Evolutionary conservation across 1,284 basidiomycete species (phyloP).

Genomic region (Ustilago tritici): DNA sequence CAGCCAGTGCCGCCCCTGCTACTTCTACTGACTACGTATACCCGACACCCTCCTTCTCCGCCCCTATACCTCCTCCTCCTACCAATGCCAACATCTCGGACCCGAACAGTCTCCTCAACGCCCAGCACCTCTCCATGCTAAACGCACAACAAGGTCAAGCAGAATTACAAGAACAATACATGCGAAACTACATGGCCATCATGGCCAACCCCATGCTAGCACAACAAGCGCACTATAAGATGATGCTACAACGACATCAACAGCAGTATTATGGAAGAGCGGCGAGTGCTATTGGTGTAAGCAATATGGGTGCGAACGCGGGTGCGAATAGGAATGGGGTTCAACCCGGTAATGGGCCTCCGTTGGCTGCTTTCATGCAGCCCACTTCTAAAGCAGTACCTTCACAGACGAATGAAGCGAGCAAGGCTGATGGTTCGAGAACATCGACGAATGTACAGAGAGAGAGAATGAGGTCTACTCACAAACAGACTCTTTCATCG

Average conservation of each 20-base stretch:
- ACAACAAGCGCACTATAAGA: conserved; percentile 49
- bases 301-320: conserved; percentile 17
- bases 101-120: conserved; percentile 13
- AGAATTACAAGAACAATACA: conserved; percentile 51
- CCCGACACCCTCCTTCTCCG: background rate
- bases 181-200: conserved; percentile 57
- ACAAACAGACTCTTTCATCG: conserved; percentile 19
- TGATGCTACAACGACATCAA: conserved; percentile 48
- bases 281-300: conserved; percentile 31
- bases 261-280: conserved; percentile 45
- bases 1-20: conserved; percentile 18
- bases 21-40: background rate
- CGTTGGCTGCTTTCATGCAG: conserved; percentile 49
- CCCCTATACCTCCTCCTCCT: background rate
- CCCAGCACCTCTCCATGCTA: conserved; percentile 41
- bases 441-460: background rate
- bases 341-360: conserved; percentile 16
- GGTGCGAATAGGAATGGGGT: conserved; percentile 33
- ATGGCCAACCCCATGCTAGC: conserved; percentile 48
- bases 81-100: conserved; percentile 3
- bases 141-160: conserved; percentile 39
- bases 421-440: background rate
- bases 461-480: conserved; percentile 1
- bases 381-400: conserved; percentile 5
- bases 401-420: conserved; percentile 1